Conservation (phyloP, 2,329 filamentous ascomycete species). For the Leptographium radiaticola region DNA sequence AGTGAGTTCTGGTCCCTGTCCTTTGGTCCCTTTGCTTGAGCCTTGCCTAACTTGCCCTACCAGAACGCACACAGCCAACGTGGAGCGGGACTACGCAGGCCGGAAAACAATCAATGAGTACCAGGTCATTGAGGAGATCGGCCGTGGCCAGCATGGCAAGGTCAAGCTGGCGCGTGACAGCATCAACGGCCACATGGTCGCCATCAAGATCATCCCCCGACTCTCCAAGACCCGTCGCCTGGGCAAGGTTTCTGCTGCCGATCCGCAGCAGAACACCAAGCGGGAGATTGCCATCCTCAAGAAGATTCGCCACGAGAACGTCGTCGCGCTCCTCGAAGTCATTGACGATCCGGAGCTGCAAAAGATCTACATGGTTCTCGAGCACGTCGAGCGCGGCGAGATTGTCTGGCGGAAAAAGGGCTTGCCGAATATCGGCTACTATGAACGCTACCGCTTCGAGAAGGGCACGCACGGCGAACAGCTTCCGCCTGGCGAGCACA, state of each 20-base stretch:
- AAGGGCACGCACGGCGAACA: constrained; percentile 50
- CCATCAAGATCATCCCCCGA: constrained; percentile 96
- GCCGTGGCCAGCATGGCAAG: constrained; percentile 91
- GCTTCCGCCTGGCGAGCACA: constrained; percentile 46
- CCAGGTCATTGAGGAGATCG: constrained; percentile 91
- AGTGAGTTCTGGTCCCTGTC: constrained; percentile 40
- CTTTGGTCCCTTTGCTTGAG: no score
- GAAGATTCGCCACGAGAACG: constrained; percentile 94
- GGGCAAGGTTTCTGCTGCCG: constrained; percentile 60
- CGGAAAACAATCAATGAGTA: constrained; percentile 97
- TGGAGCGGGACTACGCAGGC: constrained; percentile 77
- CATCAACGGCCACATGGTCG: constrained; percentile 64
- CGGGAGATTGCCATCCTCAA: constrained; percentile 96
- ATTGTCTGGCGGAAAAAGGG: constrained; percentile 90
- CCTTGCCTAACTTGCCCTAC: background rate
- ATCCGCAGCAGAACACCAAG: constrained; percentile 69
- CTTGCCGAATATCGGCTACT: constrained; percentile 65
- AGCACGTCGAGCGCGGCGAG: constrained; percentile 89
- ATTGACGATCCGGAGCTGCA: constrained; percentile 93
- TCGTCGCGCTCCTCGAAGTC: constrained; percentile 88
- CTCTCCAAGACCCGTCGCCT: constrained; percentile 87
- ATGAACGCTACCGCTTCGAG: constrained; percentile 72
- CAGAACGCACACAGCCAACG: constrained; percentile 79
- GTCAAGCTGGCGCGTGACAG: constrained; percentile 86
- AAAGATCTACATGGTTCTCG: constrained; percentile 96